Evolutionary conservation across 2,329 filamentous ascomycete species (phyloP), one percentile per base, ranked within the genome.

Genomic region (Sarocladium oryzae): DNA sequence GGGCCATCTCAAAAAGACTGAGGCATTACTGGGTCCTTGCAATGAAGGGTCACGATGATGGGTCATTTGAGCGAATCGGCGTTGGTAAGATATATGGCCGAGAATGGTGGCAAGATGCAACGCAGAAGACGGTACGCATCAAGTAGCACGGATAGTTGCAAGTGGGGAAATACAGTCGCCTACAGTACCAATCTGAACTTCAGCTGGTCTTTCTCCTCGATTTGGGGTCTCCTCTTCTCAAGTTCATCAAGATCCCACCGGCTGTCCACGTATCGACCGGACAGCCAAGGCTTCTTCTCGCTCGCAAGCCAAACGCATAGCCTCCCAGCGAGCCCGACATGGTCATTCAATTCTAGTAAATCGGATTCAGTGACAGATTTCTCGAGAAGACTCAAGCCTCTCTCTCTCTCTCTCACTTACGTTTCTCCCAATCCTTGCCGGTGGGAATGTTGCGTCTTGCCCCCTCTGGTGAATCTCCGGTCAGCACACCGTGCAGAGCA

Each of bases 271-370:
- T 61, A 67, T 48, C 65, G 56, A 23, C 63, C 61, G 37, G 51
- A 53, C 15, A 72, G 57, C 70, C 69, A 73, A 6, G 66, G 62
- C 23, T 64, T 60, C 20, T 60, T 60, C 56, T 66, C 61, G 7
- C 53, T 54, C 2, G 60, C 61, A 26, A 66, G 53, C 58, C 60
- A 66, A 1, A 57, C 52, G 18, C 23, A 66, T 55, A 1, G 61
- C 60, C 36, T 66, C 57, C 5, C 56, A 58, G n/a, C 56, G 50
- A 28, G 63, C 45, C 36, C 40, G 28, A 45, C 23, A 30, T 45
- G 23, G 24, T 45, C 40, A 23, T 20, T 45, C 21, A 45, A 30
- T 45, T 45, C 40, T 45, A n/a, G 9, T 13, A 13, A 23, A 9
- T n/a, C n/a, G n/a, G n/a, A n/a, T n/a, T n/a, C n/a, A n/a, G n/a